Evolutionary conservation across 768 basidiomycete genomes (phyloP).

Genomic region (Aureoboletus auriporus): DNA sequence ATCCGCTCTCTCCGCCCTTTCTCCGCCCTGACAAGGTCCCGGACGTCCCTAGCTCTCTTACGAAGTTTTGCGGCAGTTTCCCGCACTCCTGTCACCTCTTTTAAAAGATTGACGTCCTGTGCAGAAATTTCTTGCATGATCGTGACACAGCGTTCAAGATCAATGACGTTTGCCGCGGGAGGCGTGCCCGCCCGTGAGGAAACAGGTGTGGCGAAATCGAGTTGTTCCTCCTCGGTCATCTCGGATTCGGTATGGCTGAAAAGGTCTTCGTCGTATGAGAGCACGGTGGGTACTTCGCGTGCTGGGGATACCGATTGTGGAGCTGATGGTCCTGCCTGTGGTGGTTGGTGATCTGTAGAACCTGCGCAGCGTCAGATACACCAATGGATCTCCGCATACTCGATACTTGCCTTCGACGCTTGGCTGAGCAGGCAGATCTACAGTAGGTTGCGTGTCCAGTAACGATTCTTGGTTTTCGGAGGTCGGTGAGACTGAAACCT

Average conservation of each 20-base stretch:
- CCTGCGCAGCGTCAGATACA: not conserved
- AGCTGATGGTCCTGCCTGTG: slow-evolving; percentile 1
- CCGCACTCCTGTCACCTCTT: slow-evolving; percentile 4
- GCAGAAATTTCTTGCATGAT: slow-evolving; percentile 25
- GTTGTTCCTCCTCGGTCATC: slow-evolving; percentile 17
- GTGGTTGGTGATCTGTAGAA: slow-evolving; percentile 1
- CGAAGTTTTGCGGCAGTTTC: slow-evolving; percentile 17
- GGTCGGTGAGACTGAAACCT: not conserved
- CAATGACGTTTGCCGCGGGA: slow-evolving; percentile 7
- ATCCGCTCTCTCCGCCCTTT: slow-evolving; percentile 23
- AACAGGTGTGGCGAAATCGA: slow-evolving; percentile 16
- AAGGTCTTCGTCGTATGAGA: slow-evolving; percentile 3
- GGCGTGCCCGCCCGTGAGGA: slow-evolving; percentile 24
- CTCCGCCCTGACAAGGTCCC: slow-evolving; percentile 21
- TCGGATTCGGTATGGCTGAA: slow-evolving; percentile 24
- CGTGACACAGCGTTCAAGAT: slow-evolving; percentile 20
- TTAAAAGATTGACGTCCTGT: slow-evolving; percentile 15
- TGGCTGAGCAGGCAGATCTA: not conserved
- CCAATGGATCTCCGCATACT: not conserved
- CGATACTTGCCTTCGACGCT: not conserved
- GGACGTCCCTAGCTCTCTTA: slow-evolving; percentile 19
- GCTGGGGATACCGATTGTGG: not conserved
- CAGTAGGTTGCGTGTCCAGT: not conserved
- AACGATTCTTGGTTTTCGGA: not conserved
- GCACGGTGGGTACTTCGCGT: not conserved